phyloP scores from a whole-genome alignment of 345 rosid species.

The Kernera saxatilis region DNA sequence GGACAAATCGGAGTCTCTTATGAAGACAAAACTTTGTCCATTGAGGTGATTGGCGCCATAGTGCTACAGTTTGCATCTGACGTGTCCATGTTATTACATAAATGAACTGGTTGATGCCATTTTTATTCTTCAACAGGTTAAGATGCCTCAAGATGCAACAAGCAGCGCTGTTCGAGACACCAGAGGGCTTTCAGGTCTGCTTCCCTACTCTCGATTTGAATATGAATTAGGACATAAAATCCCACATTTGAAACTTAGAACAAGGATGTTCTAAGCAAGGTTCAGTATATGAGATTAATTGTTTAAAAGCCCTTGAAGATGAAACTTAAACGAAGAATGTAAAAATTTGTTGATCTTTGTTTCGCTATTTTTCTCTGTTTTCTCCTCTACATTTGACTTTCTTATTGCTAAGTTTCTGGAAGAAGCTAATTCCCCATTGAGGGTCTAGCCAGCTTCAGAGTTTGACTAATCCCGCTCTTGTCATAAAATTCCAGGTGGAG shows the following conservation, averaged over 20 bases:
- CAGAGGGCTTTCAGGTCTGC: slow-evolving; percentile 82
- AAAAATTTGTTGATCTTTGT: background rate
- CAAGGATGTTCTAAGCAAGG: background rate
- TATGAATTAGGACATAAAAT: background rate
- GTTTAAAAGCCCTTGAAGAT: background rate
- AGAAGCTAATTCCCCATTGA: background rate
- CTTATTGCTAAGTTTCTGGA: background rate
- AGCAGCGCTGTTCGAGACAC: slow-evolving; percentile 65
- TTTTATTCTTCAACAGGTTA: slow-evolving; percentile 47
- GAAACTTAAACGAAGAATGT: background rate
- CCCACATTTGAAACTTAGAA: background rate
- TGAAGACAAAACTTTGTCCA: slow-evolving; percentile 18
- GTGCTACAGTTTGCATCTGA: background rate
- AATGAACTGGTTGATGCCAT: background rate
- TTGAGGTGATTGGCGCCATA: slow-evolving; percentile 10
- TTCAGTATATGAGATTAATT: background rate
- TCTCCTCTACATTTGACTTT: background rate
- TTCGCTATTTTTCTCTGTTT: background rate
- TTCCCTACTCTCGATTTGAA: background rate
- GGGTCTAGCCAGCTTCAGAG: slow-evolving; percentile 9
- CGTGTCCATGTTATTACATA: background rate
- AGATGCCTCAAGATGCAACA: slow-evolving; percentile 95
- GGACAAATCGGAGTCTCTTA: slow-evolving; percentile 11
- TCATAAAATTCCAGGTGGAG: slow-evolving; percentile 57
- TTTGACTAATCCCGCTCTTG: background rate